Evolutionary conservation across 1,139 yeast genomes (phyloP).

Genomic region (Lodderomyces metapsilosis): DNA sequence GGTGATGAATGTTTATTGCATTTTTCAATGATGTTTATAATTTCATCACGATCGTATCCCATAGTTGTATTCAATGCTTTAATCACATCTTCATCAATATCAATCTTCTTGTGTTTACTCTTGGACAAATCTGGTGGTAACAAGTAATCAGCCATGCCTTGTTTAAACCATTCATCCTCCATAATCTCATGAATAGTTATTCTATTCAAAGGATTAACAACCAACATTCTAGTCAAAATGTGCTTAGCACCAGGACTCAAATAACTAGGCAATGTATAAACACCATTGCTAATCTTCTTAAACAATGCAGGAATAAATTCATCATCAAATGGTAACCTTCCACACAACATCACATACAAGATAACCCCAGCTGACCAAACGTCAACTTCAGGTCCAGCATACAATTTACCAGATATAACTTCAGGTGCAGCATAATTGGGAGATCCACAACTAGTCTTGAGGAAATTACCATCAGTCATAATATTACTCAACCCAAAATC

Average conservation of each 20-base stretch:
- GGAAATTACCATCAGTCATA: slow-evolving; percentile 97
- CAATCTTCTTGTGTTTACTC: slow-evolving; percentile 39
- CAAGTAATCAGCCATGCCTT: slow-evolving; percentile 78
- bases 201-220: slow-evolving; percentile 93
- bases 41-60: slow-evolving; percentile 92
- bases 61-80: slow-evolving; percentile 77
- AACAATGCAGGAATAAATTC: slow-evolving; percentile 95
- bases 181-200: slow-evolving; percentile 92
- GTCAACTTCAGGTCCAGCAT: slow-evolving; percentile 98
- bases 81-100: slow-evolving; percentile 77
- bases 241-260: slow-evolving; percentile 86
- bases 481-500: slow-evolving; percentile 95
- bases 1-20: slow-evolving; percentile 34
- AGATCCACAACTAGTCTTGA: slow-evolving; percentile 94
- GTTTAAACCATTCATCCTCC: slow-evolving; percentile 95
- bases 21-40: slow-evolving; percentile 63
- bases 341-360: slow-evolving; percentile 93
- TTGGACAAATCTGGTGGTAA: slow-evolving; percentile 64
- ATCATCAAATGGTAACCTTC: slow-evolving; percentile 95
- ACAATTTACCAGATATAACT: slow-evolving; percentile 91
- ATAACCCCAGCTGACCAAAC: slow-evolving; percentile 99
- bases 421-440: slow-evolving; percentile 99
- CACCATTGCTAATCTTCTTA: slow-evolving; percentile 93
- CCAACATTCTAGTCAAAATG: slow-evolving; percentile 86
- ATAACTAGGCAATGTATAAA: slow-evolving; percentile 88